These are phyloP conservation scores for Phialocephala sp. DNA, from an alignment of 2,329 filamentous ascomycete genomes.

Conservation along the genomic window DNA sequence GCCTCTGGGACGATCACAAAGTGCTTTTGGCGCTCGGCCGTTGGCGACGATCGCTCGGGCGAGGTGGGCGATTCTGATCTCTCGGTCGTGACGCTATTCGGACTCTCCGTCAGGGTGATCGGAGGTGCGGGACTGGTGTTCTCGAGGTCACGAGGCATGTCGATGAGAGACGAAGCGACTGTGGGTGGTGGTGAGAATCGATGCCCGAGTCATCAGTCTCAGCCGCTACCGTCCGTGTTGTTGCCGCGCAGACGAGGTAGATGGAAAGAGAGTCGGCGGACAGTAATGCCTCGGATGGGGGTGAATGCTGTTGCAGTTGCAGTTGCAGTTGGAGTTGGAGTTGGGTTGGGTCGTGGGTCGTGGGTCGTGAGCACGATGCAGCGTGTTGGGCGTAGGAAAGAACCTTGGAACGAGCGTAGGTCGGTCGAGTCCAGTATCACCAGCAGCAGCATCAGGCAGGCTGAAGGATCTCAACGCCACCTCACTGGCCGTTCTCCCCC, in stretches of 20 bases:
- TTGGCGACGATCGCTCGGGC: constrained; percentile 20
- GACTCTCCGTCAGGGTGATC: constrained; percentile 32
- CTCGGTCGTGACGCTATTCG: constrained; percentile 30
- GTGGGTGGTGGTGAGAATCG: neutral
- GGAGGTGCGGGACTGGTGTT: constrained; percentile 17
- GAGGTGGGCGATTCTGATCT: constrained; percentile 30
- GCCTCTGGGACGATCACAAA: constrained; percentile 36
- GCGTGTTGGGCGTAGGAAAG: neutral
- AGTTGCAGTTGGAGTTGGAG: no score
- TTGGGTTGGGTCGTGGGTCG: no score
- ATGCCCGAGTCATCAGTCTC: neutral
- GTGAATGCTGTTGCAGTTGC: neutral
- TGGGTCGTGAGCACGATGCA: neutral
- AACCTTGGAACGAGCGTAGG: neutral
- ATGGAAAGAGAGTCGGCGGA: neutral
- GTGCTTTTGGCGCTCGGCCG: constrained; percentile 21
- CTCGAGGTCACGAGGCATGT: constrained; percentile 29
- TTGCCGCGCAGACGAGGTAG: neutral
- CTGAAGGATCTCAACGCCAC: neutral
- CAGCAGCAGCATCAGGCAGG: neutral
- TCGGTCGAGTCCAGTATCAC: neutral
- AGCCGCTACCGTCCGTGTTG: neutral
- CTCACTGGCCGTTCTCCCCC: neutral
- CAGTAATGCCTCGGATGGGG: neutral
- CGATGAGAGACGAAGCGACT: neutral